Conservation (phyloP, 2,329 filamentous ascomycete genomes). For the Huntiella bhutanensis region DNA sequence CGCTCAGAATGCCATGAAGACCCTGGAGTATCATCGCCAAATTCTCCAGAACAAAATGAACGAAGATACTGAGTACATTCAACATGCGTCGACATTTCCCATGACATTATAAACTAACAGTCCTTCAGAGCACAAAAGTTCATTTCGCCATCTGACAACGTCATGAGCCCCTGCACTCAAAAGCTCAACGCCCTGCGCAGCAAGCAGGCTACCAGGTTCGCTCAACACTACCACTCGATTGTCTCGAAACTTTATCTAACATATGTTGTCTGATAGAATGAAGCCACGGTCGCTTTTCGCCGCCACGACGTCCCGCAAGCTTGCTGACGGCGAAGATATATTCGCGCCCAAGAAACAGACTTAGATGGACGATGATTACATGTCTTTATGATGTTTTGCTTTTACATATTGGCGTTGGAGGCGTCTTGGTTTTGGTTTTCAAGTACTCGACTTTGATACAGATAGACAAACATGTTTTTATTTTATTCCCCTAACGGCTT, state of each 20-base stretch:
- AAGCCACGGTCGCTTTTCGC: constrained; percentile 53
- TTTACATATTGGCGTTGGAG: constrained; percentile 10
- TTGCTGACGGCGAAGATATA: constrained; percentile 25
- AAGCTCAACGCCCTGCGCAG: constrained; percentile 66
- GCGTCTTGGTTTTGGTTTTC: neutral
- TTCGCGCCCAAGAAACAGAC: constrained; percentile 18
- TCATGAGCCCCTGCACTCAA: constrained; percentile 71
- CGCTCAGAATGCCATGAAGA: constrained; percentile 34
- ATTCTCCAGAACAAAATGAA: constrained; percentile 53
- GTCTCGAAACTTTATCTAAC: neutral
- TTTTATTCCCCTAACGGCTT: neutral
- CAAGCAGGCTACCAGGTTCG: constrained; percentile 62
- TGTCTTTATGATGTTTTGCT: constrained; percentile 11
- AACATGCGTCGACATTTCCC: neutral
- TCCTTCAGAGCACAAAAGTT: constrained; percentile 33
- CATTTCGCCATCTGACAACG: constrained; percentile 70
- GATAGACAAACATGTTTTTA: neutral
- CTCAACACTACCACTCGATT: constrained; percentile 12
- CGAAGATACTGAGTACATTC: constrained; percentile 34
- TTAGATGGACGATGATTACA: neutral
- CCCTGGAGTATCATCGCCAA: constrained; percentile 63
- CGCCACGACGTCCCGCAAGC: constrained; percentile 44
- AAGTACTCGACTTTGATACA: neutral
- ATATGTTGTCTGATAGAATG: constrained; percentile 22
- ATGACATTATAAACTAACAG: constrained; percentile 11